phyloP scores from a whole-genome alignment of 768 basidiomycete species.

The Rickenella mellea region DNA sequence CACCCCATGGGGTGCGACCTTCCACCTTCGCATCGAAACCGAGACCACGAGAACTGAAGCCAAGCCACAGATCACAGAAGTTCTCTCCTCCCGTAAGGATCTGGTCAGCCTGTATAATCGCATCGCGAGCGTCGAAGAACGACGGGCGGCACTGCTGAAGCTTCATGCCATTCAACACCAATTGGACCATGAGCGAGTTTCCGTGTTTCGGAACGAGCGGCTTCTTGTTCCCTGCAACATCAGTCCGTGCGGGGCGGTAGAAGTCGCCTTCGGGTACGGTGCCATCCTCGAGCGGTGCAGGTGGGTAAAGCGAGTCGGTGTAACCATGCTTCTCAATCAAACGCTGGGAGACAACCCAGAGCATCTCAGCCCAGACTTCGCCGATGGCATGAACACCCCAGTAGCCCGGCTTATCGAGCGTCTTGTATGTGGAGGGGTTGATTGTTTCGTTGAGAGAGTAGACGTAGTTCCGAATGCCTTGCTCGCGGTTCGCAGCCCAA shows the following conservation, averaged over 20 bases:
- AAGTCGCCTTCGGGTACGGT: conserved; percentile 64
- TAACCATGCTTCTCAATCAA: conserved; percentile 80
- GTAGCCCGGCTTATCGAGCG: conserved; percentile 86
- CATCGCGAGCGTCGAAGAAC: conserved; percentile 85
- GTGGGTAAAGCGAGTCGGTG: conserved; percentile 73
- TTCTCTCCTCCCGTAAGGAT: conserved; percentile 91
- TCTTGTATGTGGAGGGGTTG: conserved; percentile 93
- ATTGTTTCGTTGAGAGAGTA: conserved; percentile 69
- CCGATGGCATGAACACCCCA: conserved; percentile 91
- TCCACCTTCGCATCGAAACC: conserved; percentile 67
- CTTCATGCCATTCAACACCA: conserved; percentile 91
- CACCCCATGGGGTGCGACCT: conserved; percentile 86
- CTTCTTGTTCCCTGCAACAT: conserved; percentile 31
- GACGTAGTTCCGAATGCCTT: conserved; percentile 79
- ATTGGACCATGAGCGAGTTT: conserved; percentile 77
- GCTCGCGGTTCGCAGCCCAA: conserved; percentile 77
- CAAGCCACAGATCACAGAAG: conserved; percentile 77
- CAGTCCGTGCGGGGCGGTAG: conserved; percentile 40
- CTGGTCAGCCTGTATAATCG: conserved; percentile 86
- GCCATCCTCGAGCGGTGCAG: conserved; percentile 53
- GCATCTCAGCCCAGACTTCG: conserved; percentile 92
- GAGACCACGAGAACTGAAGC: conserved; percentile 75
- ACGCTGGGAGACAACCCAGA: conserved; percentile 69
- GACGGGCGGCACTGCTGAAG: conserved; percentile 84
- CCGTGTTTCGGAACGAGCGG: conserved; percentile 83